A percentile compares a stretch with the other conserved stretches of the same genome.
Evolutionary conservation across 2,329 filamentous ascomycete species (phyloP).

Genomic region (Atkinsonella hypoxylon): DNA sequence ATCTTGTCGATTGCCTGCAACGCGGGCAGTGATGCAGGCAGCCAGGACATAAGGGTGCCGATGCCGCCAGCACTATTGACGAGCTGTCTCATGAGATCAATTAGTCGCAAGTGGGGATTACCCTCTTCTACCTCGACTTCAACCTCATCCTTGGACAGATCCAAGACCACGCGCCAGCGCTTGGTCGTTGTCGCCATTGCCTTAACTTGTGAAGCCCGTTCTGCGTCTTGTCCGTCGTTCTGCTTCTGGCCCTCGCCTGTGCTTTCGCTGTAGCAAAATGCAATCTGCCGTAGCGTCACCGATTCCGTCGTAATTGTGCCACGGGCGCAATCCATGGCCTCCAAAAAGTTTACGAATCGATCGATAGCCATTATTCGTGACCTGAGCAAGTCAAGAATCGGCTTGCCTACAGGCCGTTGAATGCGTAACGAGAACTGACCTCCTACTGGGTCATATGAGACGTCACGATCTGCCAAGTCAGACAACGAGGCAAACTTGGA

Average conservation of each 20-base stretch:
- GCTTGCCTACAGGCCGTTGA: slow-evolving; percentile 43
- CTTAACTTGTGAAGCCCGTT: slow-evolving; percentile 1
- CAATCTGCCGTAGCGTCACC: slow-evolving; percentile 49
- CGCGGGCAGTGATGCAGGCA: slow-evolving; percentile 53
- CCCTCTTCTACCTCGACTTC: slow-evolving; percentile 45
- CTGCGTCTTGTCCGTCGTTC: neutral
- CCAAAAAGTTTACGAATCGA: slow-evolving; percentile 57
- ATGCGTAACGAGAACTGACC: slow-evolving; percentile 54
- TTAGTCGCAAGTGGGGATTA: slow-evolving; percentile 57
- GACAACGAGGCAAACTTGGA: slow-evolving; percentile 42
- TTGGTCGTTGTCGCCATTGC: slow-evolving; percentile 6
- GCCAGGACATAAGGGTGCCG: slow-evolving; percentile 38
- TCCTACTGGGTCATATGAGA: slow-evolving; percentile 45
- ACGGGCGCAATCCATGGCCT: slow-evolving; percentile 46
- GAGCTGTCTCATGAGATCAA: slow-evolving; percentile 44
- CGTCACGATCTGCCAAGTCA: slow-evolving; percentile 44
- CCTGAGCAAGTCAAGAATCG: slow-evolving; percentile 46
- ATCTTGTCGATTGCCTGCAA: slow-evolving; percentile 48
- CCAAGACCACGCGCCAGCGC: slow-evolving; percentile 43
- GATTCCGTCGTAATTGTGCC: slow-evolving; percentile 44
- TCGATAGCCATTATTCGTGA: slow-evolving; percentile 54
- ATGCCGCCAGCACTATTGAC: slow-evolving; percentile 44
- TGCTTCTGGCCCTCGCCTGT: slow-evolving; percentile 10
- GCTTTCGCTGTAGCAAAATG: slow-evolving; percentile 50
- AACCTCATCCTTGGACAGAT: slow-evolving; percentile 42